Evolutionary conservation across 2,329 filamentous ascomycete genomes (phyloP), one percentile per base, ranked within the genome.

Genomic region (Penicillium sp.): DNA sequence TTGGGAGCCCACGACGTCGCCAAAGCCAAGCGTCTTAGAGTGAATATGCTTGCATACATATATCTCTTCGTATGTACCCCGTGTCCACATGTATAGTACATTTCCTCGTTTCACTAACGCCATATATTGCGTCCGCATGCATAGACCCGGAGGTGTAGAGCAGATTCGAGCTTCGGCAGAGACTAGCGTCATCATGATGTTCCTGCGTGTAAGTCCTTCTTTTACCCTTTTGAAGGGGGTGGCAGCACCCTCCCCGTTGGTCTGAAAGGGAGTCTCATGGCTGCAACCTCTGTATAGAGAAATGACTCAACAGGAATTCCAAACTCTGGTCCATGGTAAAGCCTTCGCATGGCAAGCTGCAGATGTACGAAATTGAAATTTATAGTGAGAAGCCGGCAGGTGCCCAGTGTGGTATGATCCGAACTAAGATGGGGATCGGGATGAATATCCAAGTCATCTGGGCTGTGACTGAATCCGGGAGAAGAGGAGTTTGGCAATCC

Each of bases 301-400:
- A 60, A 38, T 1, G 48, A 50, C 21, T 54, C 24, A 18, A 29
- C n/a, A 9, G 55, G 36, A 18, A 58, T 58, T 24, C 55, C 53
- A 50, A 53, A 58, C 3, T 40, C 34, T 1, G 45, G 34, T 11
- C 53, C 53, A 4, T 54, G 22, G 48, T 50, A 56, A 34, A 54
- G 45, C n/a, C 50, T 48, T 44, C 50, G 41, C 53, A 56, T 60
- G 4, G 36, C 48, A 54, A 58, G 55, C 31, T 58, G 43, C 18
- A 60, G 41, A 41, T 58, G 53, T 6, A 53, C 42, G 16, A 50
- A 54, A 48, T 56, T 5, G 47, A 56, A 36, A 5, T 9, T n/a
- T 21, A 3, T 3, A 10, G 21, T 24, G 40, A 24, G 29, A 48
- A 18, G n/a, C 34, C 24, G 24, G 11, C 13, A 6, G n/a, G 39